Evolutionary conservation across 805 yeast genomes (phyloP).

Genomic region (Millerozyma miso): DNA sequence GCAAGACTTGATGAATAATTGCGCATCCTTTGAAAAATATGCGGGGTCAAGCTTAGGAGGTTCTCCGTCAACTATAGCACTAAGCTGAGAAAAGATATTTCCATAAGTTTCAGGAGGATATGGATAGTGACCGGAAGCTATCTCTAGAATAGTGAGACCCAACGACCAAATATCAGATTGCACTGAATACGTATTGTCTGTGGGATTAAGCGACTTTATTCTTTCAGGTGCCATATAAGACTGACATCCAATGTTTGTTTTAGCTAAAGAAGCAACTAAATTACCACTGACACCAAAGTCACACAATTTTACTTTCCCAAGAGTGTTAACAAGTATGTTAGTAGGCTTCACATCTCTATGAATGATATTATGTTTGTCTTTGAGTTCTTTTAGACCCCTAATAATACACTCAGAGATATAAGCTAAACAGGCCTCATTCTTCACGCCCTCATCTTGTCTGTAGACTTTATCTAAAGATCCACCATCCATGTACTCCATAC

Average conservation of each 20-base stretch:
- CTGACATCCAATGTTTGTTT: conserved; percentile 96
- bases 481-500: conserved; percentile 97
- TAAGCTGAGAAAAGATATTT: conserved; percentile 85
- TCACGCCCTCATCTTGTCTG: conserved; percentile 51
- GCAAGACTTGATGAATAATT: conserved; percentile 72
- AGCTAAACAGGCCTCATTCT: conserved; percentile 77
- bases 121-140: conserved; percentile 91
- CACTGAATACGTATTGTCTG: conserved; percentile 78
- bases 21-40: conserved; percentile 69
- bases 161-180: conserved; percentile 96
- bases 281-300: conserved; percentile 97
- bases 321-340: conserved; percentile 75
- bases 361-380: conserved; percentile 87
- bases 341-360: conserved; percentile 98
- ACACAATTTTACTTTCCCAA: conserved; percentile 86
- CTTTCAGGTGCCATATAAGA: conserved; percentile 99
- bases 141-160: conserved; percentile 84
- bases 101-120: conserved; percentile 92
- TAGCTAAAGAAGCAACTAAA: conserved; percentile 88
- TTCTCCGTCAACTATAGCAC: conserved; percentile 95
- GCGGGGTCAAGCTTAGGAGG: conserved; percentile 76
- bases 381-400: conserved; percentile 74
- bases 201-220: conserved; percentile 69
- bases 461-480: conserved; percentile 88
- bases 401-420: conserved; percentile 76